Base-by-base conservation (phyloP, 768 basidiomycete genomes). In the Ramaria sp. region DNA sequence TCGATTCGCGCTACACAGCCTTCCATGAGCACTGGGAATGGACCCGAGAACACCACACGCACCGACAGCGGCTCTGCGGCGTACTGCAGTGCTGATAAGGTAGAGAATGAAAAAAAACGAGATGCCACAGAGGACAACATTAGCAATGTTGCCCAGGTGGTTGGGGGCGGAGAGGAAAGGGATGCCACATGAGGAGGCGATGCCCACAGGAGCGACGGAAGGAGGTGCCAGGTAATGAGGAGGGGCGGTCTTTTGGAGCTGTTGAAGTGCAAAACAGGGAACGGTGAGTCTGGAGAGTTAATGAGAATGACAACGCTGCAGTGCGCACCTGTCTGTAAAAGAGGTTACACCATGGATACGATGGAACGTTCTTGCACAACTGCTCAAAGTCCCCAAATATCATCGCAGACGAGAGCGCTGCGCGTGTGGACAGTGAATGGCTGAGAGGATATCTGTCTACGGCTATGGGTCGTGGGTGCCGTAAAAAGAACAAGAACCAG, bases 281-380 rank as follows among this genome's bases (percentile, higher is more conserved):
- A 15, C n/a, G n/a, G n/a, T n/a, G n/a, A 42, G 32, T 36, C 50
- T n/a, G n/a, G n/a, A n/a, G n/a, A 61, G 61, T 53, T 44, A 61
- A 61, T 3, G 62, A 50, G 54, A 59, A 54, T 27, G 59, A 10
- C 5, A 32, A 10, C 10, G 30, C n/a, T 60, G 3, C 55, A 8
- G 1, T 56, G 32, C 71, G 60, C 20, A 91, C 83, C 74, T 95
- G 91, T 57, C 79, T 78, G 70, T 92, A 92, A 71, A 95, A 94
- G 61, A 96, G 82, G 65, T 96, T 96, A 71, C 94, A 97, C 81
- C 89, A 88, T 0, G 93, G 80, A 64, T 95, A 86, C 44, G 85
- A 87, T 1, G 89, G 88, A 8, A 78, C 77, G 41, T 78, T 68
- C 39, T 72, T 69, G 66, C 90, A 91, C 50, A 87, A 71, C 18